These are phyloP conservation scores for Trichophyton verrucosum DNA, from an alignment of 2,329 filamentous ascomycete species.

Conservation along the genomic window DNA sequence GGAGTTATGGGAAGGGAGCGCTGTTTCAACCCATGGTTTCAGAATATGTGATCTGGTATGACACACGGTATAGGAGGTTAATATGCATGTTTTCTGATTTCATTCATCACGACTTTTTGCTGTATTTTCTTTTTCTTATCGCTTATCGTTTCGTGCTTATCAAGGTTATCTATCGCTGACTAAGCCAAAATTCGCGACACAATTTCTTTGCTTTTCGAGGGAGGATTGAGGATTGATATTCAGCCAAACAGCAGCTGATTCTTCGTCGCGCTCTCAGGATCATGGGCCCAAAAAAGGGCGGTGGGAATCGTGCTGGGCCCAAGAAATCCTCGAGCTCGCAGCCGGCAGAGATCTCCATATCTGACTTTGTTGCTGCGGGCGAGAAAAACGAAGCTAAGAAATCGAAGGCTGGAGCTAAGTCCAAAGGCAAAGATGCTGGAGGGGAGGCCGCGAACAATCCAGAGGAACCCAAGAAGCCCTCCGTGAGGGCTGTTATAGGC, in stretches of 20 bases:
- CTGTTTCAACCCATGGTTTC: not conserved
- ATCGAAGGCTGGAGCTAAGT: constrained; percentile 26
- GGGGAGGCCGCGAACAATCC: constrained; percentile 20
- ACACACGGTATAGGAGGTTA: not conserved
- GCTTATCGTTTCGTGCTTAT: not conserved
- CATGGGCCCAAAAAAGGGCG: constrained; percentile 34
- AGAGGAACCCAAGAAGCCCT: constrained; percentile 45
- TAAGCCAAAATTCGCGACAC: not conserved
- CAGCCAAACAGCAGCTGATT: not conserved
- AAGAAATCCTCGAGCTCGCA: constrained; percentile 31
- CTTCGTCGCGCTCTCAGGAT: constrained; percentile 8
- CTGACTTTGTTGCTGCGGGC: constrained; percentile 13
- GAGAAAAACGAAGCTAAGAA: constrained; percentile 11
- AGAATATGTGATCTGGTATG: not conserved
- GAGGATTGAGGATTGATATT: not conserved
- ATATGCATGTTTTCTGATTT: not conserved
- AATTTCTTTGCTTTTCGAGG: not conserved
- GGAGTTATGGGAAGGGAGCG: not conserved
- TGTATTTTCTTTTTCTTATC: not conserved
- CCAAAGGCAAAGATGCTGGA: constrained; percentile 11
- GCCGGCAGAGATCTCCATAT: constrained; percentile 14
- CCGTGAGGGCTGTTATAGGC: constrained; percentile 67
- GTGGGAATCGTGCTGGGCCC: constrained; percentile 26
- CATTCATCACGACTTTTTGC: not conserved
- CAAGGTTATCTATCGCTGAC: not conserved